phyloP scores from a whole-genome alignment of 2,329 filamentous ascomycete genomes.

The Ascochyta clinopodiicola region DNA sequence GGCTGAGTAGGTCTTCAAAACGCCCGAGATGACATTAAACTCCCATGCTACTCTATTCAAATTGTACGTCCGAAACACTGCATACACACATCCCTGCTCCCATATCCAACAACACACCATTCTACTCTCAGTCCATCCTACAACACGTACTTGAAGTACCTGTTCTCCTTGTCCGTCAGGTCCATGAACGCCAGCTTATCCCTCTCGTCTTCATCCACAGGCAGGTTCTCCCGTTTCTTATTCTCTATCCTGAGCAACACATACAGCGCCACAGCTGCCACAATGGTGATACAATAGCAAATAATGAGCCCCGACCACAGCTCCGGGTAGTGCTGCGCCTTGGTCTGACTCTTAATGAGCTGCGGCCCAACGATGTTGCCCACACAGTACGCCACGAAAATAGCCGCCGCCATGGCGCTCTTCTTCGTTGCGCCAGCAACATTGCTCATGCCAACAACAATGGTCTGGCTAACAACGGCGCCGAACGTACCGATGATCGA shows the following conservation, averaged over 20 bases:
- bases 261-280: constrained; percentile 63
- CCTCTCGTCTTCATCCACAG: constrained; percentile 65
- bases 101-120: neutral
- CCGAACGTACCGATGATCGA: constrained; percentile 76
- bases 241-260: constrained; percentile 59
- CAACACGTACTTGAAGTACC: constrained; percentile 62
- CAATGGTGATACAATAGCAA: constrained; percentile 68
- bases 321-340: constrained; percentile 71
- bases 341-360: constrained; percentile 71
- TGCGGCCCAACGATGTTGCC: constrained; percentile 79
- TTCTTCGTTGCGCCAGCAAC: constrained; percentile 81
- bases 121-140: constrained; percentile 9
- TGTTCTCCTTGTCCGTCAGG: constrained; percentile 65
- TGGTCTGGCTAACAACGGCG: constrained; percentile 69
- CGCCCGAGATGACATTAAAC: neutral
- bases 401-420: constrained; percentile 74
- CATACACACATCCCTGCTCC: neutral
- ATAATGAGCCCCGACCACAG: constrained; percentile 74
- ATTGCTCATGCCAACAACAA: constrained; percentile 68
- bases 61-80: neutral
- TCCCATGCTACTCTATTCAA: neutral
- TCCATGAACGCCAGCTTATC: constrained; percentile 55
- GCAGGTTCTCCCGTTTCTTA: constrained; percentile 57
- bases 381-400: constrained; percentile 78
- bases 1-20: neutral